Base-by-base conservation (phyloP, 129 eudicot species). In the Pulicaria dysenterica region DNA sequence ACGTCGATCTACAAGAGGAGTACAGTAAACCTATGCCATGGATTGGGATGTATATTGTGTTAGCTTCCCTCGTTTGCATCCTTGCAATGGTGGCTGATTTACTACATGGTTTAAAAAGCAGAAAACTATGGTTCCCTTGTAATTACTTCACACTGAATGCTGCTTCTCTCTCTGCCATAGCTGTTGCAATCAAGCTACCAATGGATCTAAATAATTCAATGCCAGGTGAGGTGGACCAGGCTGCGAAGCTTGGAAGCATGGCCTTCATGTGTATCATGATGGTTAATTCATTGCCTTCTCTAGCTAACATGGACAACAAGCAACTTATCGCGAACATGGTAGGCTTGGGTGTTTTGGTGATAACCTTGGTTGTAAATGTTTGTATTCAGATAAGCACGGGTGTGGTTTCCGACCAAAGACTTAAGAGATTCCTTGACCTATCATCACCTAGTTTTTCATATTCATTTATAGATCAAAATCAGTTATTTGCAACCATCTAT, bases 271-370 rank as follows among this genome's bases (percentile, higher is more conserved):
- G 76, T 53, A 74, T 62, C 51, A 51, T 68, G 11, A 68, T 80
- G 80, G 80, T 66, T 12, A 67, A 74, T 46, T 62, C 51, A 8
- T 16, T 80, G 77, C 80, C 80, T 42, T 80, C 80, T 74, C 3
- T 80, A 31, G 79, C 72, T 11, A 15, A 54, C 14, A 74, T 80
- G 69, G 43, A 60, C 19, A 49, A 6, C 68, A 54, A 40, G 11
- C 77, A 64, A 61, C 63, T 80, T 74, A 13, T 80, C 42, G 7
- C 53, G 1, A 80, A 73, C 74, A 54, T 74, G 2, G 16, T 45
- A 8, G 80, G 80, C 1, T 50, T 68, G 61, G 72, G 67, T n/a
- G 59, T 80, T 36, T 44, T 80, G 5, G 80, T 80, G 6, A 80
- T 80, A 11, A 80, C 84, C 39, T 5, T 69, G 41, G 61, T 61